Conservation (phyloP, 352 stramenopile species). For the Globisporangium heterothallicum region DNA sequence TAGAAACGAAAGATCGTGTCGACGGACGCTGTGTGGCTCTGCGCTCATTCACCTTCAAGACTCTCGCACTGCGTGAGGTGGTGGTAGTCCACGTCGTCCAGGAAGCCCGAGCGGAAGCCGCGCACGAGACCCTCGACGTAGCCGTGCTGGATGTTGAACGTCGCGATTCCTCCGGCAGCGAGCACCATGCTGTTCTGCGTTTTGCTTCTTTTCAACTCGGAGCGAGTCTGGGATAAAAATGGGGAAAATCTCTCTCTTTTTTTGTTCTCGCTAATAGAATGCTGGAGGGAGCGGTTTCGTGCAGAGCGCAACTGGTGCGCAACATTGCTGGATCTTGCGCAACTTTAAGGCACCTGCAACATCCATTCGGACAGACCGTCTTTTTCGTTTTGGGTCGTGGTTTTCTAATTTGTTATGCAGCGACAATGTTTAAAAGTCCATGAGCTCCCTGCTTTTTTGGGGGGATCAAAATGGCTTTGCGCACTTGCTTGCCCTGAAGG, state of each 20-base stretch:
- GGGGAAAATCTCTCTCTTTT: too few relatives aligned
- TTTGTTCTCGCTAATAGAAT: neutral
- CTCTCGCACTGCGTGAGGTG: constrained; percentile 88
- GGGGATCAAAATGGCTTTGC: constrained; percentile 74
- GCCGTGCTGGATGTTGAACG: constrained; percentile 98
- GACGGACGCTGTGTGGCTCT: too few relatives aligned
- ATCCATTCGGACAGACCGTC: neutral
- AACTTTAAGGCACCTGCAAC: neutral
- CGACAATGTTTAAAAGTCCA: constrained; percentile 76
- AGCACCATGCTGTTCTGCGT: constrained; percentile 33
- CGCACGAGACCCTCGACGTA: constrained; percentile 96
- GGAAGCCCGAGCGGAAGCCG: constrained; percentile 91
- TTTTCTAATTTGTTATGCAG: constrained; percentile 20
- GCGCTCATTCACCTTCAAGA: constrained; percentile 68
- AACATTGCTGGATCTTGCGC: neutral
- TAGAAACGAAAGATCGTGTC: constrained; percentile 14
- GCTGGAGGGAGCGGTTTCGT: neutral
- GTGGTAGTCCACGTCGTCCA: constrained; percentile 88
- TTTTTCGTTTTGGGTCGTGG: neutral
- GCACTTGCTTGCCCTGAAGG: constrained; percentile 52
- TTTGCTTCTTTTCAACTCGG: neutral
- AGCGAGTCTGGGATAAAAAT: neutral
- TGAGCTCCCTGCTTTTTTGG: constrained; percentile 77
- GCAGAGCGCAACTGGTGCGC: neutral
- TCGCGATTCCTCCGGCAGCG: constrained; percentile 87